These are phyloP conservation scores for Volvariella surrecta DNA, from an alignment of 1,284 basidiomycete species.

Conservation along the genomic window DNA sequence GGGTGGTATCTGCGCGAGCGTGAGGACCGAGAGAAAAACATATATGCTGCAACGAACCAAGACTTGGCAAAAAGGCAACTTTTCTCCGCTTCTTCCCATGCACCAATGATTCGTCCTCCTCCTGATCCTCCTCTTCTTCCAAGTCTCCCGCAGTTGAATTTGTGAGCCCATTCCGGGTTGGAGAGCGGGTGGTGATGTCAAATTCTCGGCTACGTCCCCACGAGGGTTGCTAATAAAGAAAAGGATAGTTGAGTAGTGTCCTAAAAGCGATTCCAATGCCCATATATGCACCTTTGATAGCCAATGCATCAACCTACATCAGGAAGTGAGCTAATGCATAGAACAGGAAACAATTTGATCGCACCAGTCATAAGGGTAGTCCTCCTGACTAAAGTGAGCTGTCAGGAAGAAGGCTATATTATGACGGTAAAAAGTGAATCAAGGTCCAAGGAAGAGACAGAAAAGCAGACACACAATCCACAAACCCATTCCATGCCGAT, in stretches of 20 bases:
- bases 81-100: conserved; percentile 67
- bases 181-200: conserved; percentile 74
- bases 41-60: conserved; percentile 41
- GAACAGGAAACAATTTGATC: conserved; percentile 6
- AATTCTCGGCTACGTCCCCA: conserved; percentile 81
- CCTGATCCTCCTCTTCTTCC: conserved; percentile 60
- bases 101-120: conserved; percentile 46
- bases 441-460: background rate
- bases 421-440: background rate
- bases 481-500: conserved; percentile 79
- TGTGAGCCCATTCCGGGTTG: conserved; percentile 50
- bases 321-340: conserved; percentile 7
- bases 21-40: conserved; percentile 14
- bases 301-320: conserved; percentile 75
- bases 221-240: conserved; percentile 57
- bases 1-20: conserved; percentile 57
- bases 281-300: conserved; percentile 52
- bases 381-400: conserved; percentile 77
- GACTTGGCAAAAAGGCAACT: conserved; percentile 67
- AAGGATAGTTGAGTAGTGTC: too few relatives aligned
- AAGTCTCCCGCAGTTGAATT: conserved; percentile 65
- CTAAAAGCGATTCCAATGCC: too few relatives aligned
- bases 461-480: conserved; percentile 54
- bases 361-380: conserved; percentile 78
- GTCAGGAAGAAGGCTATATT: conserved; percentile 74